phyloP scores from a whole-genome alignment of 148 eudicot genomes.

The Heliamphora exappendiculata region DNA sequence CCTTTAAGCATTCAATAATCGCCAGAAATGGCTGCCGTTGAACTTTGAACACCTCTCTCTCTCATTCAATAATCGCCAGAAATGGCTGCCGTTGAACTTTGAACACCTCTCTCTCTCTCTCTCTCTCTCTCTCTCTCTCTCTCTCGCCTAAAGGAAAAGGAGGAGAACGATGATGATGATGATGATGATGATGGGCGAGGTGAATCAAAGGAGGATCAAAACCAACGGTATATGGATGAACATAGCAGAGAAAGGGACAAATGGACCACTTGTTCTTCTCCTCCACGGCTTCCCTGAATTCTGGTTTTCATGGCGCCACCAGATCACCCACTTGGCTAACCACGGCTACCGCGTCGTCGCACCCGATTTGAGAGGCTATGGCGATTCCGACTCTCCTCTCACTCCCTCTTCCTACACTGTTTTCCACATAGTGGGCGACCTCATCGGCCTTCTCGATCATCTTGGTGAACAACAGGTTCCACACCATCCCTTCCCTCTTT shows the following conservation, averaged over 20 bases:
- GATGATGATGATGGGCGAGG: constrained; percentile 17
- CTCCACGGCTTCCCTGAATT: constrained; percentile 59
- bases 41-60: background rate
- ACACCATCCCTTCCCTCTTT: background rate
- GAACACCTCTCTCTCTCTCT: constrained; percentile 1
- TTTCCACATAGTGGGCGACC: constrained; percentile 41
- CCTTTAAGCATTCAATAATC: background rate
- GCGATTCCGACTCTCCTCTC: constrained; percentile 42
- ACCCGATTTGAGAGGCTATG: constrained; percentile 53
- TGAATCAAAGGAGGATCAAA: constrained; percentile 27
- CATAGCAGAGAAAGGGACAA: constrained; percentile 45
- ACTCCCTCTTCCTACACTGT: constrained; percentile 42
- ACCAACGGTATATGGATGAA: constrained; percentile 45
- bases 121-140: background rate
- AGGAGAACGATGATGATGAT: background rate
- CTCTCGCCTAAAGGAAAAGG: background rate
- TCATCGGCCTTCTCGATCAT: constrained; percentile 44
- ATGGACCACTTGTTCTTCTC: constrained; percentile 46
- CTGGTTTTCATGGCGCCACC: constrained; percentile 63
- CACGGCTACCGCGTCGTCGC: constrained; percentile 49
- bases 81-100: background rate
- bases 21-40: background rate
- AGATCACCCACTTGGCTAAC: constrained; percentile 33
- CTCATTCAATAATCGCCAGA: background rate
- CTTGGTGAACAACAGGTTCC: constrained; percentile 32